Evolutionary conservation across 2,329 filamentous ascomycete genomes (phyloP).

Genomic region (Ascosphaera acerosa): DNA sequence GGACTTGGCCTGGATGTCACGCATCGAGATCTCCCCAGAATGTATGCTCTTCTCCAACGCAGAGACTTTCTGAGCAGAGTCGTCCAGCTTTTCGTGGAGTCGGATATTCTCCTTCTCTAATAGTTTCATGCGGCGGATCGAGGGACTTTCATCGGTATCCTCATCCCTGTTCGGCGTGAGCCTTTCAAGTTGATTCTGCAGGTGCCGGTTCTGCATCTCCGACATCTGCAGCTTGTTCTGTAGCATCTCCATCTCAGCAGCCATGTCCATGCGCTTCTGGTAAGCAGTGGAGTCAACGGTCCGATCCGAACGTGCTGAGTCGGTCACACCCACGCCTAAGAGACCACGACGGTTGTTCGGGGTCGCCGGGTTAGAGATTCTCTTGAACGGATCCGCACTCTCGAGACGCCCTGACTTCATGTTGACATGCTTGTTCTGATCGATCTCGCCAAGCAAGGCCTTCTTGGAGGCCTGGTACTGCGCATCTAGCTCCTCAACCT

Average conservation of each 20-base stretch:
- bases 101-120: conserved; percentile 78
- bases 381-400: conserved; percentile 32
- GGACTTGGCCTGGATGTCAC: conserved; percentile 77
- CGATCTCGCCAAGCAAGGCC: conserved; percentile 64
- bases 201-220: conserved; percentile 84
- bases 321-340: conserved; percentile 35
- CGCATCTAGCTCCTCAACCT: conserved; percentile 38
- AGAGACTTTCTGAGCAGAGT: conserved; percentile 80
- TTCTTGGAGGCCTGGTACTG: conserved; percentile 39
- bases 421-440: conserved; percentile 58
- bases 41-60: conserved; percentile 66
- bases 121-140: conserved; percentile 59
- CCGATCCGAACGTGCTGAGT: conserved; percentile 62
- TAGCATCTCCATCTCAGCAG: conserved; percentile 69
- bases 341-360: conserved; percentile 42
- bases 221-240: conserved; percentile 85
- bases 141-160: conserved; percentile 51
- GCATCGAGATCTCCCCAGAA: conserved; percentile 64
- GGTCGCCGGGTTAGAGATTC: conserved; percentile 50
- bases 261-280: conserved; percentile 75
- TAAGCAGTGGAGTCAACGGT: conserved; percentile 63
- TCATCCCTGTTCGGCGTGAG: conserved; percentile 34
- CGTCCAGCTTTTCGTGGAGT: conserved; percentile 81
- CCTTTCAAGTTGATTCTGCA: conserved; percentile 65
- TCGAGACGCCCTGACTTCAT: conserved; percentile 23